These are phyloP conservation scores for Polygonum maritimum DNA, from an alignment of 148 eudicot species.

Conservation along the genomic window DNA sequence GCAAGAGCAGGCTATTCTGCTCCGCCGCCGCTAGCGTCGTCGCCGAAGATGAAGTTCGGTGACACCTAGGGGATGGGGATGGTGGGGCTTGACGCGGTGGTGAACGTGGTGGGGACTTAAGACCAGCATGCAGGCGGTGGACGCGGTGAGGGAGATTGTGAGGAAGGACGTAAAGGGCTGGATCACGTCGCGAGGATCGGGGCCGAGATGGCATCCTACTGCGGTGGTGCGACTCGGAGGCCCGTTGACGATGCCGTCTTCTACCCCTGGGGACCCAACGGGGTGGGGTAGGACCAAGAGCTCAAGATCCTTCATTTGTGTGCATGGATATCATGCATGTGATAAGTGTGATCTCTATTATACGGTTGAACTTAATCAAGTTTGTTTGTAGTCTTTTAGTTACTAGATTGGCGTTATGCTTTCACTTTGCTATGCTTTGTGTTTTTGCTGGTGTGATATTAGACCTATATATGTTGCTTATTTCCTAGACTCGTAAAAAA, in stretches of 20 bases:
- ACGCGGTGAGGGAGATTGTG: constrained; percentile 81
- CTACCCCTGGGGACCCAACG: background rate
- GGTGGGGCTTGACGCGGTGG: background rate
- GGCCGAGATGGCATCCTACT: background rate
- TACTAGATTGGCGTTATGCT: background rate
- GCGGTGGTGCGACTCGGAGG: background rate
- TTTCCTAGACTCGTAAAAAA: too few relatives aligned
- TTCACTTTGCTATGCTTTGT: background rate
- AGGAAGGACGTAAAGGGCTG: constrained; percentile 66
- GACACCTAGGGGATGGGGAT: background rate
- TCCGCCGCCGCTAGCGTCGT: background rate
- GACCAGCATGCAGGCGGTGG: constrained; percentile 50
- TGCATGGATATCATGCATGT: too few relatives aligned
- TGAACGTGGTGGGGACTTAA: constrained; percentile 20
- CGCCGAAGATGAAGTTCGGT: background rate
- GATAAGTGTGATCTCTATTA: too few relatives aligned
- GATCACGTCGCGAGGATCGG: constrained; percentile 7
- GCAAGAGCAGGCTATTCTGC: too few relatives aligned
- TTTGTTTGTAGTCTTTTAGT: too few relatives aligned
- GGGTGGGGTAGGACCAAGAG: background rate
- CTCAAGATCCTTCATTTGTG: too few relatives aligned
- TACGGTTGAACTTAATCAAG: too few relatives aligned
- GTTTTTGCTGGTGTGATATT: too few relatives aligned
- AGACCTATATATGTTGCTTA: too few relatives aligned
- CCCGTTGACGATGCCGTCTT: background rate